Conservation (phyloP, 73 alveolate genomes). For the Paramecium sexaurelia region DNA sequence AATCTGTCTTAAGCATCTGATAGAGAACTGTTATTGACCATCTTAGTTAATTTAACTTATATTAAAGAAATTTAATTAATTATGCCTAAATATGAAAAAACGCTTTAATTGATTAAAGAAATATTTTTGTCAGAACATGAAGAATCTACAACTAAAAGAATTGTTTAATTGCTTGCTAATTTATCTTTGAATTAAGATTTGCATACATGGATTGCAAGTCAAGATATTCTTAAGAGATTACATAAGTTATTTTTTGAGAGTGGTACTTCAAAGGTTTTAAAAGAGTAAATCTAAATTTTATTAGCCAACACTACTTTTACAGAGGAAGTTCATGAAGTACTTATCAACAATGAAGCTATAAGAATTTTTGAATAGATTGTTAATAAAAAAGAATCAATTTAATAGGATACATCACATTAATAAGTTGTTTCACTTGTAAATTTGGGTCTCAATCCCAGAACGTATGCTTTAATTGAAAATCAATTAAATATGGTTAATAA, state of each 20-base stretch:
- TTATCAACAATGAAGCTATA: conserved; percentile 59
- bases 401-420: conserved; percentile 52
- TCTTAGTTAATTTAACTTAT: conserved; percentile 53
- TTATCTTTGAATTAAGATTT: conserved; percentile 58
- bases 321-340: conserved; percentile 65
- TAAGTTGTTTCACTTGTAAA: conserved; percentile 55
- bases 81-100: conserved; percentile 61
- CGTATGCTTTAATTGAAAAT: conserved; percentile 53
- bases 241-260: conserved; percentile 47
- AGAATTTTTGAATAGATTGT: conserved; percentile 61
- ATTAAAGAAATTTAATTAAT: conserved; percentile 59
- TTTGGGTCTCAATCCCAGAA: conserved; percentile 60
- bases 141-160: conserved; percentile 45
- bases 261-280: conserved; percentile 12
- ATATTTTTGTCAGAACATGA: conserved; percentile 48
- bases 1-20: conserved; percentile 21
- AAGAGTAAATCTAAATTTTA: conserved; percentile 56
- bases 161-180: conserved; percentile 42
- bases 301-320: conserved; percentile 67
- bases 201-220: conserved; percentile 61
- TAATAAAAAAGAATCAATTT: conserved; percentile 49
- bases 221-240: conserved; percentile 60
- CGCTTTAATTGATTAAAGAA: conserved; percentile 57
- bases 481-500: conserved; percentile 41
- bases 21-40: conserved; percentile 47